Base-by-base conservation (phyloP, 2,329 filamentous ascomycete species). In the Cadophora sp. region DNA sequence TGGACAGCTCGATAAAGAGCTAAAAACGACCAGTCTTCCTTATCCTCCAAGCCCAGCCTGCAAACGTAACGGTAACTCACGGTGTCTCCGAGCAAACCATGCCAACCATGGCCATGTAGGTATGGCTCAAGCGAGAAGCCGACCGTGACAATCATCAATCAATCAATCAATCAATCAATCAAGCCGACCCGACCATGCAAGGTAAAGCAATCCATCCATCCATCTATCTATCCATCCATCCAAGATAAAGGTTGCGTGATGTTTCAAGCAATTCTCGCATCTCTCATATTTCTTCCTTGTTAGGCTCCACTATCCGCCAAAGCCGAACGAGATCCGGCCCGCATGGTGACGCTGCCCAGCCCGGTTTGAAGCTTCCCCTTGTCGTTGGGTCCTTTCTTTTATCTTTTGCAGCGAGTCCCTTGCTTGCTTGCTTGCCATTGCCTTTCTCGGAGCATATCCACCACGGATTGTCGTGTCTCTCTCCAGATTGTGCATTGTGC, bases 241-340 rank as follows among this genome's bases (percentile, higher is more conserved):
- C 27, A 33, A 63, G 53, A 64, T 64, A 51, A 59, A 50, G 20
- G 45, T 64, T 64, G 62, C 53, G 53, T 64, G 62, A 64, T 47
- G 30, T 59, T 55, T 33, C n/a, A 56, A 56, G 53, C 33, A 36
- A 43, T 13, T 18, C 41, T 27, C 3, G 18, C 24, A n/a, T 39
- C 39, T 56, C 13, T 45, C 43, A 51, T 33, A 51, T 59, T 24
- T 59, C 62, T 65, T 60, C 55, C 62, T 53, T 51, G 55, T 51
- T 65, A 33, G 43, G 45, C 45, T 59, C 45, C 62, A 65, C 62
- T 36, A 59, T 36, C 62, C 62, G 62, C 39, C 53, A 59, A 59
- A 45, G 18, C 53, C 43, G 45, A 59, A 9, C 8, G 20, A 20
- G 62, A 41, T 59, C 62, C 41, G 53, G 8, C 24, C 36, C 61